Percentiles rank a stretch among this genome's conserved stretches.
Conservation (phyloP, 2,329 filamentous ascomycete genomes). For the Aurifilum marmelostoma region DNA sequence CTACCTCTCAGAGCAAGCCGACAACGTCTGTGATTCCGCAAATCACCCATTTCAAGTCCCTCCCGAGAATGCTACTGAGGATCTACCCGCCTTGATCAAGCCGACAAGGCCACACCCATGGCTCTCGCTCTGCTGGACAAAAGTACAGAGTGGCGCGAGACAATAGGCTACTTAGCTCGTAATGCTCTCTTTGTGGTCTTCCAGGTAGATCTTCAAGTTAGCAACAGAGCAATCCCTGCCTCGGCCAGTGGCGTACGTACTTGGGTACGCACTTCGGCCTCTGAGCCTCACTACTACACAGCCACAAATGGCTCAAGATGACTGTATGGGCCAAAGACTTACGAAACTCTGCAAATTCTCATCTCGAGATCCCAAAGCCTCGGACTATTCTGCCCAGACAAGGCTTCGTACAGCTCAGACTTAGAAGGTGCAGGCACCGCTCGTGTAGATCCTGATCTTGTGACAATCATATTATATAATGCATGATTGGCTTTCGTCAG, state of each 20-base stretch:
- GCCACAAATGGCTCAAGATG: background rate
- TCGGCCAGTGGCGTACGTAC: background rate
- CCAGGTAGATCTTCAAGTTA: too few species aligned
- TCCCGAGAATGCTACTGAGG: background rate
- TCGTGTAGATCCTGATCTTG: background rate
- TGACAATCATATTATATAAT: background rate
- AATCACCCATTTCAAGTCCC: background rate
- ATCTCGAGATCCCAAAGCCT: background rate
- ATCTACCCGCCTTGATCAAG: background rate
- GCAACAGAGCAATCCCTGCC: background rate
- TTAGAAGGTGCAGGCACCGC: background rate
- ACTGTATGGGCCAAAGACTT: background rate
- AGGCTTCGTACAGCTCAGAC: background rate
- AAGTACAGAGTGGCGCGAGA: background rate
- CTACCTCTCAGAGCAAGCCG: background rate
- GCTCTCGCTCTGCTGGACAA: background rate
- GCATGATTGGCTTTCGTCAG: background rate
- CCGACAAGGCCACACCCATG: background rate
- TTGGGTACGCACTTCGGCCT: background rate
- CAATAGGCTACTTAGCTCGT: background rate
- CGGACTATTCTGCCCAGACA: background rate
- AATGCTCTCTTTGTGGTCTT: background rate
- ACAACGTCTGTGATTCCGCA: background rate
- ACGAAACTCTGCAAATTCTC: background rate
- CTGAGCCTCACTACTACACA: background rate